A percentile compares a stretch with the other conserved stretches of the same genome.
Evolutionary conservation across 495 filamentous ascomycete species (phyloP).

Genomic region (Trichoderma asperelloides): DNA sequence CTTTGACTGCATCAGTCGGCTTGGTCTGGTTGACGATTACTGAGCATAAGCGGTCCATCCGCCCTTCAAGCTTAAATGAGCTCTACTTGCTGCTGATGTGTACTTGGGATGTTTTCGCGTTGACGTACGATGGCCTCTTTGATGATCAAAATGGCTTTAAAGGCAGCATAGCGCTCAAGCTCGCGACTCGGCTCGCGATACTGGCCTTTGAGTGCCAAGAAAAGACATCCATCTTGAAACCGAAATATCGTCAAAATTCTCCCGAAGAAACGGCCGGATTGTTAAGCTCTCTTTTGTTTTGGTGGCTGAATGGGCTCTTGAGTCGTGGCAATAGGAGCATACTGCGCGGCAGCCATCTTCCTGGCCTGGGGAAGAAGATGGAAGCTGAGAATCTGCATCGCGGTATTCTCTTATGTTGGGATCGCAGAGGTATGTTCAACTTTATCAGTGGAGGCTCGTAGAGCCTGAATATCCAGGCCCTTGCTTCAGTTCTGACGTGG

Average conservation of each 20-base stretch:
- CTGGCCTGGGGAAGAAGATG: constrained; percentile 36
- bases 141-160: neutral
- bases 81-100: neutral
- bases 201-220: constrained; percentile 10
- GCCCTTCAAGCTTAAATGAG: neutral
- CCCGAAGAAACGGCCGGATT: constrained; percentile 41
- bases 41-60: neutral
- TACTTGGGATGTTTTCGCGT: neutral
- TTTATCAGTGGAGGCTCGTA: neutral
- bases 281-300: constrained; percentile 40
- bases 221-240: constrained; percentile 2
- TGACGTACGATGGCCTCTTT: neutral
- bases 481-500: neutral
- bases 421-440: constrained; percentile 15
- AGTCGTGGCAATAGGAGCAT: constrained; percentile 35
- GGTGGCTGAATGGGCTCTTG: constrained; percentile 55
- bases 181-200: constrained; percentile 2
- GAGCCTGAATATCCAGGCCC: neutral
- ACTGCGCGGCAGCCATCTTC: constrained; percentile 39
- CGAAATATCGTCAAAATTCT: constrained; percentile 9
- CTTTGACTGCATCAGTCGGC: neutral
- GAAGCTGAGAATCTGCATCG: constrained; percentile 31
- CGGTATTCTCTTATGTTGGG: constrained; percentile 30
- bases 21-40: neutral
- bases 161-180: neutral